Percentiles rank a stretch among this genome's conserved stretches.
These are phyloP conservation scores for Zasmidium cellare DNA, from an alignment of 2,329 filamentous ascomycete genomes.

Conservation along the genomic window DNA sequence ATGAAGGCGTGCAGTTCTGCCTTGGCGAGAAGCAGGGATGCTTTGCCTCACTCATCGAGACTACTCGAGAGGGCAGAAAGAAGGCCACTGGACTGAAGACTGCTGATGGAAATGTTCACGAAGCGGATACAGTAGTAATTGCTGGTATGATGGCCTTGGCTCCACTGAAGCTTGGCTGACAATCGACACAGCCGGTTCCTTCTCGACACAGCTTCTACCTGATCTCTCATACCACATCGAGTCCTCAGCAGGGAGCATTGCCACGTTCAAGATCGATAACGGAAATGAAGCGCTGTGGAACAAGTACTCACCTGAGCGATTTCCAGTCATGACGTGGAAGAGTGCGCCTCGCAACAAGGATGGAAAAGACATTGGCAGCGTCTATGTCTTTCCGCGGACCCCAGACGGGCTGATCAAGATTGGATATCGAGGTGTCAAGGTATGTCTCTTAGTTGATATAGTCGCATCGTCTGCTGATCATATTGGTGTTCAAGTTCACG, in stretches of 20 bases:
- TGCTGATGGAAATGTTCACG: neutral
- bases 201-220: neutral
- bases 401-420: constrained; percentile 1
- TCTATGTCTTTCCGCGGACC: constrained; percentile 2
- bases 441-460: neutral
- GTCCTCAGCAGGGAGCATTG: neutral
- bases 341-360: neutral
- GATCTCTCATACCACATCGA: constrained; percentile 1
- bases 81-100: neutral
- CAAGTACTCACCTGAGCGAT: constrained; percentile 1
- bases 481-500: neutral
- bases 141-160: neutral
- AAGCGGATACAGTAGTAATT: neutral
- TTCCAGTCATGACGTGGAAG: constrained; percentile 5
- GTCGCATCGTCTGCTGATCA: neutral
- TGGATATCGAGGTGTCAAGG: constrained; percentile 2
- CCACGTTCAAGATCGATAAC: neutral
- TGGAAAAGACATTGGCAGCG: constrained; percentile 1
- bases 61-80: too few relatives aligned
- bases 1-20: neutral
- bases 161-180: too few relatives aligned
- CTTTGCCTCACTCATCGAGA: neutral
- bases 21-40: neutral
- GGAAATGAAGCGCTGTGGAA: neutral
- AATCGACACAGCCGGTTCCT: neutral